Base-by-base conservation (phyloP, 1,284 basidiomycete species). In the Papiliotrema fonsecae region DNA sequence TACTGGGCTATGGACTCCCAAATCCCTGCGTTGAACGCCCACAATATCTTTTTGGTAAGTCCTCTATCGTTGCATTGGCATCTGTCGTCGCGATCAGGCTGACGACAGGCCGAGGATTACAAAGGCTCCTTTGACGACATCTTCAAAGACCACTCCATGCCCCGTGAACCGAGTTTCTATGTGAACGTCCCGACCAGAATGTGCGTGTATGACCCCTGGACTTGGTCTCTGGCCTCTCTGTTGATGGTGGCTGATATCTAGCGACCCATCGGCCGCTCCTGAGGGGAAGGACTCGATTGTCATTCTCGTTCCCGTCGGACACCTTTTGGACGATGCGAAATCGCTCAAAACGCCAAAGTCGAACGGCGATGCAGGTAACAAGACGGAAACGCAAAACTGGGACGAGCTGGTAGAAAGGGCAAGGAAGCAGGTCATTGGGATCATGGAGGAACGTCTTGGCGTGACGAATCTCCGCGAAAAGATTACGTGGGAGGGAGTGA, bases 121-220 rank as follows among this genome's bases (percentile, higher is more conserved):
- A 66, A 73, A 54, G 71, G 67, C 22, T 77, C 76, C 13, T 80
- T 79, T 57, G 77, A 79, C 52, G 73, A 75, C 31, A 79, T 80
- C 58, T 79, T 80, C 64, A 67, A 75, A 42, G 61, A 72, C 6
- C 74, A 76, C 37, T 63, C 67, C 14, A 72, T 78, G 52, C 78
- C 78, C 1, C 56, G 69, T n/a, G 76, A 79, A 48, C 77, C 78
- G 1, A 76, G 73, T 11, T 79, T 79, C 66, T 79, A 79, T 64
- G 76, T 79, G 61, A 78, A 79, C 54, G 77, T 78, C 1, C 77
- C 77, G 3, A 75, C 75, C 4, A 62, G 75, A 37, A 65, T 76
- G 64, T 67, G 43, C 41, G 64, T 55, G n/a, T 24, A n/a, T n/a
- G n/a, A n/a, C n/a, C n/a, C 26, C 28, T 22, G 34, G 35, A 38